Evolutionary conservation across 2,329 filamentous ascomycete species (phyloP), one percentile per base, ranked within the genome.

Genomic region (Sporothrix variecibatus): DNA sequence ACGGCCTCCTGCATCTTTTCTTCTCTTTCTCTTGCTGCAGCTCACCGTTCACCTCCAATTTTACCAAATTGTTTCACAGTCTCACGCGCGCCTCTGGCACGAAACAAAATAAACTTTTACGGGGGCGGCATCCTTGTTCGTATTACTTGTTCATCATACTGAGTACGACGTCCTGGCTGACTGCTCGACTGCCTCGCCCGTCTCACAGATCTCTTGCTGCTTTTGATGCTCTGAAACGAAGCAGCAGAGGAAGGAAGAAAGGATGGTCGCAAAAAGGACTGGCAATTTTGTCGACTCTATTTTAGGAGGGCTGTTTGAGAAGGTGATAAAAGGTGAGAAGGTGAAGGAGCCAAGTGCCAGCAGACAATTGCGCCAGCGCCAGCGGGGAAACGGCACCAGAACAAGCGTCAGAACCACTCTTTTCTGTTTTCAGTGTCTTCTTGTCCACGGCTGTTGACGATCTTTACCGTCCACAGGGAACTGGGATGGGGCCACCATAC

Each of bases 61-160:
- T 46, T 67, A 67, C 38, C 2, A 20, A 46, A 46, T 20, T 67
- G 62, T 67, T 43, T 67, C 62, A 65, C 58, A 40, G 53, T 49
- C 15, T 49, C 43, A 49, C 43, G 43, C 43, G 15, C 53, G 11
- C 12, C 11, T 15, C 11, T 62, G 20, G 7, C 20, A 38, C 1
- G 12, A 62, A 62, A 62, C 58, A 28, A 43, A 28, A 46, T 20
- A 46, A 46, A 46, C 38, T 28, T 26, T 46, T 28, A 11, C 23
- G n/a, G 9, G 23, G 8, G n/a, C 23, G 8, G 9, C 23, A 3
- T 2, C 51, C 51, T 9, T 56, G 51, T 28, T 49, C 15, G 43
- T 17, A 49, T 49, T 20, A 49, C 17, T 20, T 20, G 43, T 3
- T 15, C 12, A 20, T 6, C 43, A 12, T 2, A 17, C 11, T 5